Evolutionary conservation across 805 yeast genomes (phyloP).

Genomic region (Kuraishia molischiana): DNA sequence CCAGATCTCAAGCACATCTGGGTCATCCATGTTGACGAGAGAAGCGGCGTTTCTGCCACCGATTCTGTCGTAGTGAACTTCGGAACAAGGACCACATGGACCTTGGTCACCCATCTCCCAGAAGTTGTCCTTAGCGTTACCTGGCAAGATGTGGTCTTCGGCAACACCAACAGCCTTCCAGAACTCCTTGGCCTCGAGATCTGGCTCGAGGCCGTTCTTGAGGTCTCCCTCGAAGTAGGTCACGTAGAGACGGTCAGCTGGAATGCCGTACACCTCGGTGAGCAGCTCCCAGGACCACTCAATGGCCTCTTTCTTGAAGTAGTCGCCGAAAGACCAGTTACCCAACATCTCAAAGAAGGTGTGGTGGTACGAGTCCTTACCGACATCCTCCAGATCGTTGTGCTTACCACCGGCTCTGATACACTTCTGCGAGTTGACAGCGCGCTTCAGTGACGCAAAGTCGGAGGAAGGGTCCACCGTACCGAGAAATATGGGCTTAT

Average conservation of each 20-base stretch:
- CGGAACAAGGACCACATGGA: constrained; percentile 99
- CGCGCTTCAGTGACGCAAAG: constrained; percentile 74
- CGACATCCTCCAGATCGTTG: constrained; percentile 96
- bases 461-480: constrained; percentile 94
- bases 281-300: constrained; percentile 84
- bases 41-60: constrained; percentile 95
- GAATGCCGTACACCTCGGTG: constrained; percentile 76
- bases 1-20: constrained; percentile 97
- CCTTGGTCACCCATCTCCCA: constrained; percentile 99
- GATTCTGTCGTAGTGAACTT: constrained; percentile 93
- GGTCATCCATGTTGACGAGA: constrained; percentile 94
- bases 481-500: constrained; percentile 94
- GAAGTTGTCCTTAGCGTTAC: constrained; percentile 83
- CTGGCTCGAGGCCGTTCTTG: constrained; percentile 77
- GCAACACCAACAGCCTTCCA: constrained; percentile 87
- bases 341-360: constrained; percentile 99
- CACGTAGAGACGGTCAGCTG: constrained; percentile 76
- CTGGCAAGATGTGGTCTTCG: constrained; percentile 90
- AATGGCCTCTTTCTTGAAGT: constrained; percentile 92
- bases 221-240: constrained; percentile 95
- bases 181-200: constrained; percentile 79
- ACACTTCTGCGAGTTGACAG: constrained; percentile 95
- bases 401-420: constrained; percentile 99
- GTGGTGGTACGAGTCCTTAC: constrained; percentile 95
- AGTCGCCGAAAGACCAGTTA: constrained; percentile 99